Percentiles rank a stretch among this genome's conserved stretches.
These are phyloP conservation scores for Penicillium roqueforti DNA, from an alignment of 495 filamentous ascomycete genomes.

Conservation along the genomic window DNA sequence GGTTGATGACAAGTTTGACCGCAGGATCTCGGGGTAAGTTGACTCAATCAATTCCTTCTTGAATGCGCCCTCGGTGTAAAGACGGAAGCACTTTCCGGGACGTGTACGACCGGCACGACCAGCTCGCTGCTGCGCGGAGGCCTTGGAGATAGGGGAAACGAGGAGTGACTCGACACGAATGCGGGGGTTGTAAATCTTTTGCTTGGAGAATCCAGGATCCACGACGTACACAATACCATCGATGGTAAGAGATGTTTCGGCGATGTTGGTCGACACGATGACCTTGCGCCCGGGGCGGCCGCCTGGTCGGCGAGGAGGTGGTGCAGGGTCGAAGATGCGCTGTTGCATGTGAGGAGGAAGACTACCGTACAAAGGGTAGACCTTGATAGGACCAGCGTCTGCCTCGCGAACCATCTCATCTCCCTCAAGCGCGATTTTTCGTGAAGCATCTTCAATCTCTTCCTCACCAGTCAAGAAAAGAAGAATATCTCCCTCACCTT, in stretches of 20 bases:
- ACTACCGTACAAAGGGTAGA: conserved; percentile 93
- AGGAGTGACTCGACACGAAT: conserved; percentile 94
- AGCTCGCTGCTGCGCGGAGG: conserved; percentile 95
- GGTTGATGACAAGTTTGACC: conserved; percentile 89
- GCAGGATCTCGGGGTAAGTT: conserved; percentile 92
- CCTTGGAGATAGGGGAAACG: conserved; percentile 95
- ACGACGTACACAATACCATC: conserved; percentile 99
- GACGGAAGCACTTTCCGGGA: conserved; percentile 94
- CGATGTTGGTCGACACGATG: conserved; percentile 96
- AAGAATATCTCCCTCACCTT: conserved; percentile 90
- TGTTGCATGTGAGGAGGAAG: conserved; percentile 91
- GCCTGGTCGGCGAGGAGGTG: conserved; percentile 62
- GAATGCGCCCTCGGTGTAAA: conserved; percentile 95
- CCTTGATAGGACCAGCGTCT: conserved; percentile 81
- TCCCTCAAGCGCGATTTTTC: conserved; percentile 84
- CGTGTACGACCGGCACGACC: conserved; percentile 98
- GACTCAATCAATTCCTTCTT: conserved; percentile 97
- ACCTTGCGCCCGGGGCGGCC: conserved; percentile 89
- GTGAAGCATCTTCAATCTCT: conserved; percentile 94
- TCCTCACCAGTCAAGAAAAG: conserved; percentile 98
- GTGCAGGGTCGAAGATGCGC: conserved; percentile 87
- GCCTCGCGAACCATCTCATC: conserved; percentile 88
- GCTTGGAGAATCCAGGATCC: conserved; percentile 98
- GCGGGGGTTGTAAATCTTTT: conserved; percentile 98
- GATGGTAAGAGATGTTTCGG: conserved; percentile 95